These are phyloP conservation scores for Aspergillus fructus DNA, from an alignment of 2,329 filamentous ascomycete genomes.

Conservation along the genomic window DNA sequence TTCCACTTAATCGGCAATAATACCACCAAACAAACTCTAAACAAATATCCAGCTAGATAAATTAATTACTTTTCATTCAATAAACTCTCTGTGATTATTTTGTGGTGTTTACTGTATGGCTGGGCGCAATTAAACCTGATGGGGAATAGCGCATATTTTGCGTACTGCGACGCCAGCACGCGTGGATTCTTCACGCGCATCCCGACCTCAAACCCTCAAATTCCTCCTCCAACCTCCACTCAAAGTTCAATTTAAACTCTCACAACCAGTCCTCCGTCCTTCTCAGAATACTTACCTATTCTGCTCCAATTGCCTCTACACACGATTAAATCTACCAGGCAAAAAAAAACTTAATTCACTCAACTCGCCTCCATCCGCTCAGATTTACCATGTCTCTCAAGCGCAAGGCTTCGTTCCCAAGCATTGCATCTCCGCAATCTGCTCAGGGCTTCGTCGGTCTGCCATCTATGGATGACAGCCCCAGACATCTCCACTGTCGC, in stretches of 20 bases:
- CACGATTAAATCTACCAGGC: background rate
- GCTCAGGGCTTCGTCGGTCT: constrained; percentile 22
- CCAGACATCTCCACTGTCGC: constrained; percentile 52
- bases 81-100: background rate
- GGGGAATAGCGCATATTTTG: constrained; percentile 28
- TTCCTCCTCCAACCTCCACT: constrained; percentile 15
- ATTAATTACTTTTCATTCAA: background rate
- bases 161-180: constrained; percentile 9
- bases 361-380: background rate
- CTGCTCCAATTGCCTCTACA: background rate
- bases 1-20: background rate
- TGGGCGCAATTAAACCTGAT: constrained; percentile 27
- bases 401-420: constrained; percentile 58
- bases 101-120: background rate
- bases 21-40: background rate
- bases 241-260: background rate
- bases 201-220: constrained; percentile 4
- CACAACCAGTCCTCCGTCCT: background rate
- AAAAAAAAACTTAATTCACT: background rate
- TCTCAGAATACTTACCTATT: background rate
- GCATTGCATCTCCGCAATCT: constrained; percentile 40
- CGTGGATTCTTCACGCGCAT: constrained; percentile 5
- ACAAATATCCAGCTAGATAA: background rate
- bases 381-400: constrained; percentile 53
- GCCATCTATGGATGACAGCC: constrained; percentile 32